Evolutionary conservation across 2,329 filamentous ascomycete species (phyloP), one percentile per base, ranked within the genome.

Genomic region (Penicillium psychrosexuale): DNA sequence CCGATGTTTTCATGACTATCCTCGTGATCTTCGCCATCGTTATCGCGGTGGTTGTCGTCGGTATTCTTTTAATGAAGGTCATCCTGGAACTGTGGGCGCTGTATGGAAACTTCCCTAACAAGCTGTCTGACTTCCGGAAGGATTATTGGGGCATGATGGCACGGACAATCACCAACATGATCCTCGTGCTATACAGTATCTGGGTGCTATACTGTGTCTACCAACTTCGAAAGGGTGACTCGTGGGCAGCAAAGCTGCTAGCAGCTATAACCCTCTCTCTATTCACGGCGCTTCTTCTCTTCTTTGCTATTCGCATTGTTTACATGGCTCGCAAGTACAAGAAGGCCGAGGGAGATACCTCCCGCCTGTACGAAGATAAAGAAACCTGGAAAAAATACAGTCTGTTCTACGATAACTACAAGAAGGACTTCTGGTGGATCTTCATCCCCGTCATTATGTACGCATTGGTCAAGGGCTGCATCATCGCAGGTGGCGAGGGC

Each of bases 171-270:
- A 96, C 91, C 40, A 89, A 90, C 62, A 81, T 99, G 73, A 91
- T 99, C 64, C 81, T 97, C 57, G 78, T 97, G 17, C 83, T 97
- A 3, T 99, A 97, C 75, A 91, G 94, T 58, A 84, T 96, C 58
- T 97, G 94, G 94, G 90, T 91, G 0, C 78, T 97, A 40, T 97
- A 96, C 76, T 97, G 93, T 72, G 84, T 99, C 59, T 97, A 93
- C 74, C 94, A 99, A 70, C 96, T 97, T 74, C 94, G 88, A 1
- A 83, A 87, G 39, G 92, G 93, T 56, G 94, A 97, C 73, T 97
- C 93, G 0, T 97, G 92, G 92, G 91, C 88, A 8, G 92, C 91
- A 43, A 94, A 95, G 72, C 64, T 82, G 0, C 84, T 97, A 27
- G 94, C 94, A 15, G 93, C 81, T 56, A 77, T 96, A 17, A 96